Evolutionary conservation across 192 early-diverging fungal genomes (phyloP).

Genomic region (Linnemannia schmuckeri): DNA sequence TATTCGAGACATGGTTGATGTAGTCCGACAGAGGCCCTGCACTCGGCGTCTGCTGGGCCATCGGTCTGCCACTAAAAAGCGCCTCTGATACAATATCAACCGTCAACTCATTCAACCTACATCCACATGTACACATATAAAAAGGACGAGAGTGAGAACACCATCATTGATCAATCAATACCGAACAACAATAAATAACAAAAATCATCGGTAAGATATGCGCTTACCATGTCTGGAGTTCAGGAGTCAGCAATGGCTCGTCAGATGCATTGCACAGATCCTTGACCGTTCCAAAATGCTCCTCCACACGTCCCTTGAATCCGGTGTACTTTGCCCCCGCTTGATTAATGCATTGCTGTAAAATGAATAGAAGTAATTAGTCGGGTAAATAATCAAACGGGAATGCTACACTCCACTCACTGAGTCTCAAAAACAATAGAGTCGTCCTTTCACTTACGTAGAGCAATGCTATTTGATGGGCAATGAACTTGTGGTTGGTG

Average conservation of each 20-base stretch:
- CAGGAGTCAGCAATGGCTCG: constrained; percentile 31
- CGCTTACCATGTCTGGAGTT: constrained; percentile 52
- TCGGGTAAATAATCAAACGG: background rate
- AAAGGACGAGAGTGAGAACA: background rate
- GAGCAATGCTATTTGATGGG: constrained; percentile 64
- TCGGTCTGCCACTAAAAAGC: constrained; percentile 50
- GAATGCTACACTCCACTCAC: background rate
- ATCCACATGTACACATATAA: background rate
- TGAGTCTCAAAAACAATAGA: background rate
- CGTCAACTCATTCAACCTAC: constrained; percentile 55
- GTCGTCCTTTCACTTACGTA: constrained; percentile 47
- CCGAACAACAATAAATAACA: background rate
- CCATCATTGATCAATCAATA: background rate
- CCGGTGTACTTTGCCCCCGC: constrained; percentile 43
- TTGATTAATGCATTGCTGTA: constrained; percentile 60
- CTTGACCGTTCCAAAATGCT: constrained; percentile 53
- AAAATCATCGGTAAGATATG: background rate
- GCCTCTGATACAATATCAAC: constrained; percentile 59
- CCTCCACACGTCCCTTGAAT: constrained; percentile 57
- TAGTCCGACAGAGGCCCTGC: constrained; percentile 34
- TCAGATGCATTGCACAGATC: constrained; percentile 48
- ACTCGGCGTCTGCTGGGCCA: constrained; percentile 37
- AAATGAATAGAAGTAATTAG: background rate
- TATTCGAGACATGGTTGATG: constrained; percentile 28
- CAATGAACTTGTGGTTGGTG: constrained; percentile 66